Conservation (phyloP, 176 grass and related monocot genomes). For the Poa pratensis region DNA sequence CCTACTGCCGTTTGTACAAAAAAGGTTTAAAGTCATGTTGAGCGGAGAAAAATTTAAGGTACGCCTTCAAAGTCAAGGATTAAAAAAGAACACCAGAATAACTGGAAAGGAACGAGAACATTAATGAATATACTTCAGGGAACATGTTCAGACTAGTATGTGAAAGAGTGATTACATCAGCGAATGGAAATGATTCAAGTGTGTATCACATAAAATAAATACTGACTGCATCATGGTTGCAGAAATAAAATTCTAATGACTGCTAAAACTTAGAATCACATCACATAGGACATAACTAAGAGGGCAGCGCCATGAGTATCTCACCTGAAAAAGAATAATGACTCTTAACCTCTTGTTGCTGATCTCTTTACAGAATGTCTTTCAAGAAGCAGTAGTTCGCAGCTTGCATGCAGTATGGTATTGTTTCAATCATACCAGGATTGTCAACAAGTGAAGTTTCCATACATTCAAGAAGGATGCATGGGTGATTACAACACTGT, state of each 20-base stretch:
- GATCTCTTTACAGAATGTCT: too few species aligned
- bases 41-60: too few species aligned
- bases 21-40: too few species aligned
- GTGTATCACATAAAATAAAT: constrained; percentile 19
- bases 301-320: neutral
- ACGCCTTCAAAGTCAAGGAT: too few species aligned
- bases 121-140: too few species aligned
- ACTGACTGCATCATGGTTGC: neutral
- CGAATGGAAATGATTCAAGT: neutral
- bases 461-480: constrained; percentile 55
- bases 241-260: neutral
- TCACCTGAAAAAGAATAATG: neutral
- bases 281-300: constrained; percentile 17
- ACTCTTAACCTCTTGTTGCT: constrained; percentile 49
- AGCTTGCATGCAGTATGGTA: constrained; percentile 52
- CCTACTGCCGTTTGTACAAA: too few species aligned
- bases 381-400: constrained; percentile 33
- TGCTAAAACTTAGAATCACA: constrained; percentile 20
- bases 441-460: constrained; percentile 46
- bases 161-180: too few species aligned
- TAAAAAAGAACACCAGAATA: too few species aligned
- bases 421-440: constrained; percentile 32
- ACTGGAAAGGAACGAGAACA: too few species aligned
- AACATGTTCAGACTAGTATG: too few species aligned
- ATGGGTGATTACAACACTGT: constrained; percentile 85